A percentile compares a stretch with the other conserved stretches of the same genome.
Conservation (phyloP, 208 protist species). For the Leishmania aethiopica region DNA sequence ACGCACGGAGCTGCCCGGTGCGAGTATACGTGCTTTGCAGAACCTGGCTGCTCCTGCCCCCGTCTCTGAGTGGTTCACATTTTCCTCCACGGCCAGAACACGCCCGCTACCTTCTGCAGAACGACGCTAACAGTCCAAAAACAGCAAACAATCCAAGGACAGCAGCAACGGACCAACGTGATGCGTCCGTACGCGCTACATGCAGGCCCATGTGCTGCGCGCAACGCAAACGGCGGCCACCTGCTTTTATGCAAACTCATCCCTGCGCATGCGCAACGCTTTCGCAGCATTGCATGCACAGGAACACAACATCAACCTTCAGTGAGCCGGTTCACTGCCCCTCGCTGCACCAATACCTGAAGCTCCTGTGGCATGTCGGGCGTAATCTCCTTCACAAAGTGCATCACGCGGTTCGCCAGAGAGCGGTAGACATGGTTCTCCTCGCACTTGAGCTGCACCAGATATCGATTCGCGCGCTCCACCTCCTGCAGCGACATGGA, state of each 20-base stretch:
- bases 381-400: constrained; percentile 92
- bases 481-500: constrained; percentile 80
- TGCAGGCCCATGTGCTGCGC: neutral
- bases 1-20: neutral
- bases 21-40: neutral
- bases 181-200: neutral
- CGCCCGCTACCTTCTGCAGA: neutral
- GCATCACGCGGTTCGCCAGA: constrained; percentile 69
- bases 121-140: neutral
- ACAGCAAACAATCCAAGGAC: neutral
- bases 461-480: constrained; percentile 85
- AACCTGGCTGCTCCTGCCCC: neutral
- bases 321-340: constrained; percentile 43
- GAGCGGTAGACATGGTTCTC: constrained; percentile 86
- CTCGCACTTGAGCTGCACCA: constrained; percentile 71
- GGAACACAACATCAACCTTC: neutral
- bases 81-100: neutral
- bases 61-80: neutral
- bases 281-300: neutral
- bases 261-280: neutral
- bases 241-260: neutral
- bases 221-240: neutral
- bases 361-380: constrained; percentile 87
- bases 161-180: neutral
- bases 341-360: constrained; percentile 75